phyloP scores from a whole-genome alignment of 495 filamentous ascomycete genomes.

The Xylaria nigripes region DNA sequence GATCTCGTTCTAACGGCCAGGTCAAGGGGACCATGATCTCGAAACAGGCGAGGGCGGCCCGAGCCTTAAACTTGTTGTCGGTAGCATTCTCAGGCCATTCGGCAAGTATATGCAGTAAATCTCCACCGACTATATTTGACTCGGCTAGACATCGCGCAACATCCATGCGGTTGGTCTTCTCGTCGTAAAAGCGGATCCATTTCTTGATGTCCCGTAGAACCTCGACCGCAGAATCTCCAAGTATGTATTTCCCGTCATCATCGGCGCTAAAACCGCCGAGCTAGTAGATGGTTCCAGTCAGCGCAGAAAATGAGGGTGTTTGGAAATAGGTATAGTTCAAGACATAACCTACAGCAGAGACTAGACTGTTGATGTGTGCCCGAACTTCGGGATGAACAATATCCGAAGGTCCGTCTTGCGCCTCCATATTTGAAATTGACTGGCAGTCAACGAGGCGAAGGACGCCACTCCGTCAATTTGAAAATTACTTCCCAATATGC shows the following conservation, averaged over 20 bases:
- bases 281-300: slow-evolving; percentile 35
- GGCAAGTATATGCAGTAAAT: slow-evolving; percentile 83
- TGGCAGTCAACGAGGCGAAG: slow-evolving; percentile 19
- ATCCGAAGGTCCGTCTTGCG: slow-evolving; percentile 41
- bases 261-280: slow-evolving; percentile 79
- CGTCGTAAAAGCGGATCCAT: slow-evolving; percentile 93
- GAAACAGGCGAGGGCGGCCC: slow-evolving; percentile 67
- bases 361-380: slow-evolving; percentile 82
- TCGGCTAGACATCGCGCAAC: slow-evolving; percentile 90
- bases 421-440: slow-evolving; percentile 34
- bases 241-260: slow-evolving; percentile 65
- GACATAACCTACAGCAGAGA: slow-evolving; percentile 66
- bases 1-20: slow-evolving; percentile 80
- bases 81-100: slow-evolving; percentile 65
- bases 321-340: slow-evolving; percentile 1
- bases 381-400: slow-evolving; percentile 81
- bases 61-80: slow-evolving; percentile 65
- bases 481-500: neutral
- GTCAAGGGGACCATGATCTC: slow-evolving; percentile 92
- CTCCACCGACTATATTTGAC: slow-evolving; percentile 82
- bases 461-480: slow-evolving; percentile 12
- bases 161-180: slow-evolving; percentile 89
- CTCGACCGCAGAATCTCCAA: slow-evolving; percentile 89
- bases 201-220: slow-evolving; percentile 85
- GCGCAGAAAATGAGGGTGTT: neutral